These are phyloP conservation scores for Immersiella caudata DNA, from an alignment of 495 filamentous ascomycete species.

Conservation along the genomic window DNA sequence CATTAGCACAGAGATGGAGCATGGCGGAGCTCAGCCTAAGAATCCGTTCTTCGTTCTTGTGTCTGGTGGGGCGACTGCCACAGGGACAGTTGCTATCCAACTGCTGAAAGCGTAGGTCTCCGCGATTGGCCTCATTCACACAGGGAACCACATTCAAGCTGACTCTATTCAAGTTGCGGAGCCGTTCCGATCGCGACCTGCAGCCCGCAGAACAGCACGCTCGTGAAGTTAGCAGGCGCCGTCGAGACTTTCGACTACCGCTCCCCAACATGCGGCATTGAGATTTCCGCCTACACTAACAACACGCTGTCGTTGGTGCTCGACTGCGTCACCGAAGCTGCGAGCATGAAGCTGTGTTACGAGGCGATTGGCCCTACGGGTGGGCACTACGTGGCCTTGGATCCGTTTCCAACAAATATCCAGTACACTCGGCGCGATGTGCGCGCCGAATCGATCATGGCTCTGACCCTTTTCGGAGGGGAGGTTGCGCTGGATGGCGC, in stretches of 20 bases:
- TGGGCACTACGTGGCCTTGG: neutral
- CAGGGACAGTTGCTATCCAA: conserved; percentile 18
- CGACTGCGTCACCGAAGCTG: conserved; percentile 15
- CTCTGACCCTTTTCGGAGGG: no score
- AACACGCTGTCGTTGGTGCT: conserved; percentile 4
- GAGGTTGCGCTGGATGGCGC: no score
- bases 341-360: conserved; percentile 17
- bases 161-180: no score
- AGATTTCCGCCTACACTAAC: conserved; percentile 3
- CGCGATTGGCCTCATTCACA: neutral
- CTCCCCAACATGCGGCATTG: conserved; percentile 14
- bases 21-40: neutral
- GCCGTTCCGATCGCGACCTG: conserved; percentile 11
- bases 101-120: conserved; percentile 13
- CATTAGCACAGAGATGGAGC: neutral
- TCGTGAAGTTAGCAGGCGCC: conserved; percentile 7
- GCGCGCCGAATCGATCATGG: no score
- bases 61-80: conserved; percentile 15
- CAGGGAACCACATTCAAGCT: neutral
- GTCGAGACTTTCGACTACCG: conserved; percentile 14
- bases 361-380: conserved; percentile 7
- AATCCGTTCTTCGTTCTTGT: conserved; percentile 1
- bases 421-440: no score
- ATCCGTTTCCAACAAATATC: neutral
- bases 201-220: conserved; percentile 6